Evolutionary conservation across 495 filamentous ascomycete species (phyloP).

Genomic region (Neurospora intermedia): DNA sequence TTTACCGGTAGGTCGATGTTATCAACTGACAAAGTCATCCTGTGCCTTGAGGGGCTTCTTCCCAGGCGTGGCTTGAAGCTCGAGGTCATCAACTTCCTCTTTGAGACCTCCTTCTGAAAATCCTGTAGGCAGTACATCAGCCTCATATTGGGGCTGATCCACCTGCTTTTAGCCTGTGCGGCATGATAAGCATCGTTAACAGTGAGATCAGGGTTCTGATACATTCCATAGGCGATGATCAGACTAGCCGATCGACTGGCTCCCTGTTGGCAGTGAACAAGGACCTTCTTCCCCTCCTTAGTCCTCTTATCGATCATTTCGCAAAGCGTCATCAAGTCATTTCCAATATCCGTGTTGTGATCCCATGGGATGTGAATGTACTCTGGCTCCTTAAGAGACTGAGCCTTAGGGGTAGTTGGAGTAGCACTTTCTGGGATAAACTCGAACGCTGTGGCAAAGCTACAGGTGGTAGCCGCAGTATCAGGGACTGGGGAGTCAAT

Average conservation of each 20-base stretch:
- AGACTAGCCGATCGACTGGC: slow-evolving; percentile 94
- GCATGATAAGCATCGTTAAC: slow-evolving; percentile 90
- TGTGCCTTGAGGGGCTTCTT: slow-evolving; percentile 38
- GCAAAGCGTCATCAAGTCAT: slow-evolving; percentile 75
- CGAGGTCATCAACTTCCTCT: slow-evolving; percentile 33
- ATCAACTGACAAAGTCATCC: slow-evolving; percentile 42
- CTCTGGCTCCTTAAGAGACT: slow-evolving; percentile 55
- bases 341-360: slow-evolving; percentile 90
- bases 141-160: slow-evolving; percentile 98
- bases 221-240: slow-evolving; percentile 92
- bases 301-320: slow-evolving; percentile 75
- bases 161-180: slow-evolving; percentile 80
- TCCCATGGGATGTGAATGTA: slow-evolving; percentile 97
- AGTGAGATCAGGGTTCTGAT: slow-evolving; percentile 73
- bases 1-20: slow-evolving; percentile 33
- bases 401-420: slow-evolving; percentile 49
- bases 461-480: slow-evolving; percentile 57
- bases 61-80: slow-evolving; percentile 37
- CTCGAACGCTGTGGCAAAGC: slow-evolving; percentile 66
- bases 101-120: slow-evolving; percentile 61
- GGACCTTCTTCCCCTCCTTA: slow-evolving; percentile 69
- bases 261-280: slow-evolving; percentile 92
- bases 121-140: slow-evolving; percentile 95
- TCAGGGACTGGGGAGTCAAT: slow-evolving; percentile 49
- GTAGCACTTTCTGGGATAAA: slow-evolving; percentile 27